Evolutionary conservation across 192 early-diverging fungal genomes (phyloP), one percentile per base, ranked within the genome.

Genomic region (Backusella mclennaniae): DNA sequence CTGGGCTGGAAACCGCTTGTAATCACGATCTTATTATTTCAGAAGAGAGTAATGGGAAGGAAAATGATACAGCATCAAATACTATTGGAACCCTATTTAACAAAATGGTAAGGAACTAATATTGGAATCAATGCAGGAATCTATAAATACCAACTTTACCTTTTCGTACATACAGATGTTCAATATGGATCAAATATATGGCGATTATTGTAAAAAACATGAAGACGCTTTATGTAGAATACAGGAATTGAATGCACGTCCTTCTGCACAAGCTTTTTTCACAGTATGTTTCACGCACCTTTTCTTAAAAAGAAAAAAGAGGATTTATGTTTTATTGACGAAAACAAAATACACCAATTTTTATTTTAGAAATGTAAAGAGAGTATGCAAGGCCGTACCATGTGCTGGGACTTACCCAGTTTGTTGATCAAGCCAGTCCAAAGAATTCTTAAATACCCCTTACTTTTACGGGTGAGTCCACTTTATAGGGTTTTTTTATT

Each of bases 351-450:
- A 19, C 4, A 41, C 53, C 75, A 83, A 80, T 29, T 76, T 26
- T 80, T 33, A 83, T 77, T 36, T 69, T 85, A 95, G 83, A 84
- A 89, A 41, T 90, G 90, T 67, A 87, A 87, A 79, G 78, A 84
- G 44, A 73, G 89, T 71, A 85, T 92, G 35, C 85, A 91, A 66
- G 93, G 91, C 6, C 81, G 85, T 75, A 96, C 96, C 1, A 89
- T 87, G 33, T 93, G 94, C 71, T 99, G 97, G 97, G 97, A 99
- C 83, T 84, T 99, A 74, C 87, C 92, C 0, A 93, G 91, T 75
- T 83, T 99, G 77, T 84, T 99, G 6, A 96, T 99, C 82, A 99
- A 99, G 78, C 97, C 97, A 15, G 96, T 99, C 8, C 97, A 99
- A 82, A 89, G 97, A 38, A 94, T 99, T n/a, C 84, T 99, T n/a